Evolutionary conservation across 805 yeast genomes (phyloP).

Genomic region (Yarrowia bubula): DNA sequence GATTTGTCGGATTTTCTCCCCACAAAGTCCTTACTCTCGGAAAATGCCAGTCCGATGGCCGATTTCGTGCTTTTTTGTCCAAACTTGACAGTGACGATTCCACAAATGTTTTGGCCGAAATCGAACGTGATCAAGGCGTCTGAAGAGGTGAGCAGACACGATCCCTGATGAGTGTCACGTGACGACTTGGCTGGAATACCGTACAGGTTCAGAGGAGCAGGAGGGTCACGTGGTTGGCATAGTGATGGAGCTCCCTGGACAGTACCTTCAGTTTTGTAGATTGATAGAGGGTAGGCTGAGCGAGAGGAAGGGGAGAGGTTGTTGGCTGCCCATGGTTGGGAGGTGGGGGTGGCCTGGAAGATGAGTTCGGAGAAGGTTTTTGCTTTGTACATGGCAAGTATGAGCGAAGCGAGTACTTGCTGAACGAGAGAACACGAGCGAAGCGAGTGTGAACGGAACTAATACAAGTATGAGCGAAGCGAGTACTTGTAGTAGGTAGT

Average conservation of each 20-base stretch:
- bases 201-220: neutral
- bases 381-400: neutral
- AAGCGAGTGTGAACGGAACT: neutral
- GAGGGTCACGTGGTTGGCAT: neutral
- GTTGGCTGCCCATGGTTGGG: neutral
- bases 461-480: neutral
- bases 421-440: neutral
- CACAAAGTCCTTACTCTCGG: neutral
- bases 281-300: neutral
- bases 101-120: conserved; percentile 2
- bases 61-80: neutral
- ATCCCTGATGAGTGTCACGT: neutral
- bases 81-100: neutral
- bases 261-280: neutral
- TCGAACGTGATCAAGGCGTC: neutral
- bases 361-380: conserved; percentile 11
- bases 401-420: neutral
- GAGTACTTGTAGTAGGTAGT: neutral
- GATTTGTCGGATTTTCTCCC: conserved; percentile 15
- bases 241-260: neutral
- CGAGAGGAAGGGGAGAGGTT: neutral
- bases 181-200: neutral
- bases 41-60: neutral
- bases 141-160: neutral
- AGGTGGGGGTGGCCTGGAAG: neutral